Evolutionary conservation across 2,329 filamentous ascomycete genomes (phyloP), one percentile per base, ranked within the genome.

Genomic region (Fusarium humuli): DNA sequence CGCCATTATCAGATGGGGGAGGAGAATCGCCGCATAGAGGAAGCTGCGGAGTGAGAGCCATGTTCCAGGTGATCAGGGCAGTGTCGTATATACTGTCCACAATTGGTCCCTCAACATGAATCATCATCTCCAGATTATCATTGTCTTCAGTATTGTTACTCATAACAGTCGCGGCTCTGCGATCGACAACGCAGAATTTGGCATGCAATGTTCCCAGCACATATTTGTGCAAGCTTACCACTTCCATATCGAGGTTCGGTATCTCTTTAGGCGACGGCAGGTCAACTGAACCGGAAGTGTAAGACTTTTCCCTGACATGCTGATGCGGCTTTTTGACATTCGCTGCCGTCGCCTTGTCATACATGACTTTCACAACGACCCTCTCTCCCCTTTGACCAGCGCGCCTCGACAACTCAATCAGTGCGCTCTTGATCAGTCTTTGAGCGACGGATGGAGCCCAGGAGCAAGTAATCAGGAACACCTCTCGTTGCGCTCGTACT

Each of bases 141-240:
- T 94, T 94, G 69, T 93, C 89, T 77, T 89, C 85, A 52, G 94
- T 91, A 73, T 94, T 95, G 77, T 94, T 94, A 80, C 91, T 94
- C 79, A 92, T 90, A 3, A 94, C 77, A 2, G 92, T 81, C 0
- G 87, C 92, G n/a, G 91, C 83, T 66, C 86, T 88, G 9, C 92
- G 85, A 77, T 95, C 92, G 2, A 94, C 88, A 2, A 94, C 82
- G 84, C 93, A 92, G 75, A 91, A 94, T 75, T 95, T 95, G 67
- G 89, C 84, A 74, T 94, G 92, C 42, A 94, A 91, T 0, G 92
- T 95, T 1, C 92, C 92, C 5, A 94, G 79, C 2, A 91, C 79
- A 2, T 91, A 86, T 14, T 85, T 84, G 73, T 94, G 92, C 73
- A 89, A 90, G 74, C 93, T 94, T 65, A 92, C 85, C 8, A 94